phyloP scores from a whole-genome alignment of 768 basidiomycete species.

The Tulasnella sp. region DNA sequence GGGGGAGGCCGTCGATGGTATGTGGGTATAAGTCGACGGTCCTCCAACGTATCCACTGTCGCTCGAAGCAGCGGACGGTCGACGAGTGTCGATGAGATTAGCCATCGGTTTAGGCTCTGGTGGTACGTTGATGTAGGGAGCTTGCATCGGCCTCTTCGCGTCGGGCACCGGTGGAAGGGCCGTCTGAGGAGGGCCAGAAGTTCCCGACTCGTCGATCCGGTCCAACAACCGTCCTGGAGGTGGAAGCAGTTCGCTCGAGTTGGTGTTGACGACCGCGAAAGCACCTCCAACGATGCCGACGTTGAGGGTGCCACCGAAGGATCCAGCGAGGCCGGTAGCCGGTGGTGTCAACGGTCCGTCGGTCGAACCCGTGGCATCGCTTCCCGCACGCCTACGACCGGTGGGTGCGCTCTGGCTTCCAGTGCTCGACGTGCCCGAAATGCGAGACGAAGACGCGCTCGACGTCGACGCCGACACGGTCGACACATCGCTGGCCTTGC shows the following conservation, averaged over 20 bases:
- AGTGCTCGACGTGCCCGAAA: background rate
- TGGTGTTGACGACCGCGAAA: background rate
- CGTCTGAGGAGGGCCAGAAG: background rate
- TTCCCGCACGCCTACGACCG: constrained; percentile 15
- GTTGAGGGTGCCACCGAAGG: background rate
- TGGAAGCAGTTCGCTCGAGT: background rate
- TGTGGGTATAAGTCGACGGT: background rate
- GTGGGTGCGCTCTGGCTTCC: background rate
- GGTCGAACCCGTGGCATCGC: constrained; percentile 16
- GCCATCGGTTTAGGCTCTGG: background rate
- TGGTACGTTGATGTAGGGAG: background rate
- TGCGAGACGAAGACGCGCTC: background rate
- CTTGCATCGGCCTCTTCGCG: background rate
- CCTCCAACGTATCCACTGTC: background rate
- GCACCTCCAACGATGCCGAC: background rate
- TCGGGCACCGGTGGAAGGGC: background rate
- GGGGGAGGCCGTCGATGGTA: background rate
- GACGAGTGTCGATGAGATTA: background rate
- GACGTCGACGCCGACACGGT: constrained; percentile 2
- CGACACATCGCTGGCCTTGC: constrained; percentile 12
- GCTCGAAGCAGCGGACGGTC: background rate
- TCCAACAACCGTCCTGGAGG: constrained; percentile 14
- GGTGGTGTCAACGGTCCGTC: constrained; percentile 19
- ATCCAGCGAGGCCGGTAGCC: background rate
- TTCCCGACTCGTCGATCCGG: background rate